Base-by-base conservation (phyloP, 2,329 filamentous ascomycete species). In the Calonectria pseudoturangicola region DNA sequence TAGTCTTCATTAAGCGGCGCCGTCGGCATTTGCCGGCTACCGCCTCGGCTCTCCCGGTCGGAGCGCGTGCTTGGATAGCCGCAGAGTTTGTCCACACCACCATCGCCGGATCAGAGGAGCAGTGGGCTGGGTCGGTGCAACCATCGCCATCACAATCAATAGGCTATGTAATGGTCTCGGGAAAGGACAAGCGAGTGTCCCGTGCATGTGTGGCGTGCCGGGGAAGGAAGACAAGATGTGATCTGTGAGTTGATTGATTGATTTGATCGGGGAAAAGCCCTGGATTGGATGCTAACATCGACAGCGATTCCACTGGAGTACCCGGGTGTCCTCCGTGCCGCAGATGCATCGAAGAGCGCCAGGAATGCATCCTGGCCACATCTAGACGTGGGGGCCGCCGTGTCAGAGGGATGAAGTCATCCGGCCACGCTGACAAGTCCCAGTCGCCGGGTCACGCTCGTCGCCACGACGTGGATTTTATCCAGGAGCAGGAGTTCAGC, bases 281-380 rank as follows among this genome's bases (percentile, higher is more conserved):
- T 28, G 13, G 10, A 28, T 21, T 33, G 41, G 13, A 25, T 43
- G 28, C 58, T 47, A 63, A 45, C 2, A n/a, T 58, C 41, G 2
- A 13, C 41, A 84, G 82, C 30, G 82, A 83, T 64, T 77, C 79
- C 1, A 83, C 79, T 41, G 84, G 83, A 28, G 78, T 78, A n/a
- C 82, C 84, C 21, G 82, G 82, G 15, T 73, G 76, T 15, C 82
- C 82, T 6, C 85, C 84, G 2, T 86, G 85, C 70, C 81, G 83
- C 21, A 79, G 84, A 65, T 86, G 85, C 66, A 76, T 83, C 54
- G 81, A 85, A 56, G 82, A 85, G 58, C 74, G 81, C 63, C 81
- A 82, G 47, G 81, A 85, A 70, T 86, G 85, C 64, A 79, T 85
- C 16, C 78, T 86, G 36, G 84, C 84, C n/a, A 85, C 83, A 6